Base-by-base conservation (phyloP, 352 stramenopile species). In the Globisporangium megalacanthum region DNA sequence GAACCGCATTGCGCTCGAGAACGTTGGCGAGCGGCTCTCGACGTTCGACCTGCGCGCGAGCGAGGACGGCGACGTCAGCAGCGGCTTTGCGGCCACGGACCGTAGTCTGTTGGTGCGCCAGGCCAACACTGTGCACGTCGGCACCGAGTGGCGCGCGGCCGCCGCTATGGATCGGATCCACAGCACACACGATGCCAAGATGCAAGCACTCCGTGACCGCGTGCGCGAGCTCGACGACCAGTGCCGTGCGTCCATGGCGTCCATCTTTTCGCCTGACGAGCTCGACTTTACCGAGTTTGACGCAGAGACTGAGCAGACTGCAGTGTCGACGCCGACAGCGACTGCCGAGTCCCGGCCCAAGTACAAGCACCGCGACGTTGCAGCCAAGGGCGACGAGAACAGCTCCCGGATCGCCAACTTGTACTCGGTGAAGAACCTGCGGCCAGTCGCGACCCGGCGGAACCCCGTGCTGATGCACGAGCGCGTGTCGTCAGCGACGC, bases 161-260 rank as follows among this genome's bases (percentile, higher is more conserved):
- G 60, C 69, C 31, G 68, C 77, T 25, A 81, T 85, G 73, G 62
- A 77, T 54, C 61, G 72, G n/a, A 62, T 68, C 14, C 39, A 81
- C 47, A 75, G 44, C 22, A 69, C 77, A 3, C 75, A 85, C 54
- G 52, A 75, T 37, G 57, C 60, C 7, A 73, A 77, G 41, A 83
- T 85, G 75, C 56, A 75, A 48, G 65, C 59, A 53, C 57, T 85
- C 31, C 70, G 63, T 1, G 56, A 72, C 19, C 63, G 73, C 45
- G 69, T 85, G 53, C 66, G 62, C 3, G 64, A 74, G 41, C 60
- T 86, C 0, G 73, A 86, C 47, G 73, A 79, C 25, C 71, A 83
- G 31, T 86, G 73, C 41, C 76, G 76, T 11, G 76, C 78, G 42
- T 83, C 76, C 9, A 78, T 86, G 51, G 73, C 73, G 22, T 79